Evolutionary conservation across 2,329 filamentous ascomycete species (phyloP), one percentile per base, ranked within the genome.

Genomic region (Lithohypha guttulata): DNA sequence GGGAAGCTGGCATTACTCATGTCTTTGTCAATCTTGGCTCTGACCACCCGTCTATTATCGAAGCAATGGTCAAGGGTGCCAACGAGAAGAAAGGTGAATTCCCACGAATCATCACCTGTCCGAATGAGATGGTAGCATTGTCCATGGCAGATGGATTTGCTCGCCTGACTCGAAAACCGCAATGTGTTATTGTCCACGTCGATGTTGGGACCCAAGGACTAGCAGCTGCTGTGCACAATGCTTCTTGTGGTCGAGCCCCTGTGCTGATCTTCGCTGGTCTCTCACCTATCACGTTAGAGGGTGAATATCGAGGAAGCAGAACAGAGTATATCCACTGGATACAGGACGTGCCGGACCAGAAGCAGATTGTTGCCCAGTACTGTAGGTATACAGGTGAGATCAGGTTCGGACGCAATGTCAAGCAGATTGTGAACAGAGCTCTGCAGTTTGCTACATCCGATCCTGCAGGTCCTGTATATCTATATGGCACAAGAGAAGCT

Each of bases 311-410:
- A 1, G 83, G 83, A 9, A 79, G 72, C n/a, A 69, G 83, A 39
- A 86, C 81, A 1, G 84, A 89, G 59, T 87, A 84, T 56, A 87
- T 86, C 50, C 83, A 89, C 57, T 89, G 83, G 81, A 80, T 87
- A 21, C 83, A 89, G 53, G 81, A 89, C 58, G 79, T 86, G 2
- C 82, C 80, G 0, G 81, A 89, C 52, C 84, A 89, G 58, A 84
- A 81, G 57, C 72, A 77, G 52, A 87, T 93, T 43, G 66, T 93
- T 3, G 67, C 74, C 0, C 85, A 93, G 62, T 93, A 93, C 59
- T 93, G 86, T 57, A 73, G 85, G 7, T 93, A 91, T 54, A 65
- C 79, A 0, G 84, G 71, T 3, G 86, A 93, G 63, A 78, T 93
- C 59, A 87, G 86, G 63, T 80, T 81, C 2, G 84, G 84, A 11